Conservation (phyloP, 371 early-diverging fungal genomes). For the Blastocladiella emersonii region DNA sequence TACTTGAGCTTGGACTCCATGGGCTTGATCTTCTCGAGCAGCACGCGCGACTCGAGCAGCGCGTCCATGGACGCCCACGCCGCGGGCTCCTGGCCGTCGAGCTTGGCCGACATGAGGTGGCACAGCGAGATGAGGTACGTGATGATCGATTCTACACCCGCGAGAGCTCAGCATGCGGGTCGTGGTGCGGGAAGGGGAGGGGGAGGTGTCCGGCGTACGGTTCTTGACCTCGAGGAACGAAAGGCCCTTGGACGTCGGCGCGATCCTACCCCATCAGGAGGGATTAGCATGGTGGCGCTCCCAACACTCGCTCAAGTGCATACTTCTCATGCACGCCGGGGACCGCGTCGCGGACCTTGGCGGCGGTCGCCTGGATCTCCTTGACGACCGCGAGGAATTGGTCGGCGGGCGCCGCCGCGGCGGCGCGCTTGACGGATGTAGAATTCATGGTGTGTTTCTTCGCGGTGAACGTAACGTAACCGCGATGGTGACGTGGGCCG, state of each 20-base stretch:
- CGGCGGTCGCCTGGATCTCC: neutral
- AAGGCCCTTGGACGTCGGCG: conserved; percentile 54
- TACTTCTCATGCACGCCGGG: neutral
- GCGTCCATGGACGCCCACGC: conserved; percentile 47
- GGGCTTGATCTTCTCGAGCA: conserved; percentile 85
- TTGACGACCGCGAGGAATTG: neutral
- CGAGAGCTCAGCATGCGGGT: neutral
- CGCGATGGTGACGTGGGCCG: too few relatives aligned
- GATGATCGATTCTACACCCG: conserved; percentile 44
- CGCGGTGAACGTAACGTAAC: too few relatives aligned
- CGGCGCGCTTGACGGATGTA: too few relatives aligned
- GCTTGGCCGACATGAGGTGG: conserved; percentile 56
- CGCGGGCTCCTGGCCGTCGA: conserved; percentile 50
- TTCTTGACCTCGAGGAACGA: conserved; percentile 74
- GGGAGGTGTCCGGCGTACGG: conserved; percentile 11
- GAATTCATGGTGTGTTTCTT: too few relatives aligned
- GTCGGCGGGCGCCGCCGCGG: too few relatives aligned
- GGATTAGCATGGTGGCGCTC: too few relatives aligned
- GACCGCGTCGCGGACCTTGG: neutral
- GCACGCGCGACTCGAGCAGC: conserved; percentile 63
- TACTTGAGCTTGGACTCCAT: conserved; percentile 86
- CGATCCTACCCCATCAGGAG: too few relatives aligned
- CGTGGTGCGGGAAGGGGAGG: neutral
- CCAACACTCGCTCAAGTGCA: too few relatives aligned
- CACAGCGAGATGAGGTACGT: conserved; percentile 69